Evolutionary conservation across 2,329 filamentous ascomycete species (phyloP).

Genomic region (Neonectria ditissima): DNA sequence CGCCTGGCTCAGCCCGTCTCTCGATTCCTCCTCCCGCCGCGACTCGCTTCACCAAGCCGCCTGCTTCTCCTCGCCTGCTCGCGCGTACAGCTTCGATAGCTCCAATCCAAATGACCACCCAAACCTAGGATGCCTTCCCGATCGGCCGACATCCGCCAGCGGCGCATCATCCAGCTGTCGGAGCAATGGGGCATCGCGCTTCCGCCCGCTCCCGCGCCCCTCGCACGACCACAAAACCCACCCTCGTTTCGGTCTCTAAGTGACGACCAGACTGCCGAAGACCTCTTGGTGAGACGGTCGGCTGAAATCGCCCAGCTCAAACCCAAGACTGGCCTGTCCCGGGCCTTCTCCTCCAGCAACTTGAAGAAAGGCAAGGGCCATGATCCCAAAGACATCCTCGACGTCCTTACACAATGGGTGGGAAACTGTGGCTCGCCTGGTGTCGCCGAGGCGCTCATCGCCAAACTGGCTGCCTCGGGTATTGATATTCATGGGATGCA

Average conservation of each 20-base stretch:
- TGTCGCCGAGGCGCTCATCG: constrained; percentile 67
- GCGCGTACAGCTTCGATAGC: neutral
- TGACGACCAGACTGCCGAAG: constrained; percentile 66
- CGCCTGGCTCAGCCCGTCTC: neutral
- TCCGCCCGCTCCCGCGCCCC: constrained; percentile 54
- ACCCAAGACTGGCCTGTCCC: constrained; percentile 55
- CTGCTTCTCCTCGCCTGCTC: neutral
- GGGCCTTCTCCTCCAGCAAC: constrained; percentile 53
- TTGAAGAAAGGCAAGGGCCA: constrained; percentile 62
- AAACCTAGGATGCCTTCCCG: constrained; percentile 46
- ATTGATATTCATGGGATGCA: constrained; percentile 63
- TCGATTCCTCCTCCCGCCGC: neutral
- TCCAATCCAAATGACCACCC: constrained; percentile 29
- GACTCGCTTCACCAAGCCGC: neutral
- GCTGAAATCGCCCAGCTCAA: constrained; percentile 51
- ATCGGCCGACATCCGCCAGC: constrained; percentile 54
- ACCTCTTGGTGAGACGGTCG: constrained; percentile 62
- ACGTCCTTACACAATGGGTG: constrained; percentile 63
- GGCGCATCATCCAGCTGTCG: constrained; percentile 63
- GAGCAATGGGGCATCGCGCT: constrained; percentile 62
- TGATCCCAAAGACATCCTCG: constrained; percentile 66
- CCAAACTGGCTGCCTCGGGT: constrained; percentile 61
- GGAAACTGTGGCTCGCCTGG: constrained; percentile 62
- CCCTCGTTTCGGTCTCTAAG: constrained; percentile 59
- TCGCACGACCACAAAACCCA: constrained; percentile 56